These are phyloP conservation scores for Neurospora cerealis DNA, from an alignment of 495 filamentous ascomycete species.

Conservation along the genomic window DNA sequence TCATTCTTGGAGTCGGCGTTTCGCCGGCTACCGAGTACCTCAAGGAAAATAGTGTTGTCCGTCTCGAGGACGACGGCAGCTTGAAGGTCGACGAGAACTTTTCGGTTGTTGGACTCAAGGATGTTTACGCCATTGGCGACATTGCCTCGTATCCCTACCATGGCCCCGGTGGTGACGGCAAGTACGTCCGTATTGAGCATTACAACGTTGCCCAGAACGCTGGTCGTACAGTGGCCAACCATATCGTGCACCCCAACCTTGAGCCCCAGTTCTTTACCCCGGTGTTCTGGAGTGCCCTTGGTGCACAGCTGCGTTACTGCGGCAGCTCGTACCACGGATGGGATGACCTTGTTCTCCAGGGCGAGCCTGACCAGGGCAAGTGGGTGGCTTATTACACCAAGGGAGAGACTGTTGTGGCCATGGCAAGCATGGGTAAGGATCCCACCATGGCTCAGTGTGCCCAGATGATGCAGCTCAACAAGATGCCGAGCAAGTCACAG, in stretches of 20 bases:
- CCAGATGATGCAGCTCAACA: conserved; percentile 74
- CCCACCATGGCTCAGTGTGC: conserved; percentile 73
- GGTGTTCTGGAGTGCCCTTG: conserved; percentile 92
- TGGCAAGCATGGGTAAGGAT: conserved; percentile 84
- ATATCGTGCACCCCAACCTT: conserved; percentile 55
- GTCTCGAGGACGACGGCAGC: conserved; percentile 71
- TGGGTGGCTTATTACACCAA: conserved; percentile 85
- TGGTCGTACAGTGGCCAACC: conserved; percentile 63
- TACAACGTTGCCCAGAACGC: conserved; percentile 97
- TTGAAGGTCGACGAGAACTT: conserved; percentile 69
- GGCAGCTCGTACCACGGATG: conserved; percentile 72
- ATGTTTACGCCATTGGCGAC: conserved; percentile 91
- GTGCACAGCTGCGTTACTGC: conserved; percentile 81
- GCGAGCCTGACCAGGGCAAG: conserved; percentile 67
- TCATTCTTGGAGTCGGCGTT: conserved; percentile 85
- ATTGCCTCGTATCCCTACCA: conserved; percentile 94
- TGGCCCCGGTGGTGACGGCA: conserved; percentile 71
- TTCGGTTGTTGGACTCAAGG: conserved; percentile 57
- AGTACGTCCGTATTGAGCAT: conserved; percentile 72
- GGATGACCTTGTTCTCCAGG: conserved; percentile 73
- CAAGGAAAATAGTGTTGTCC: conserved; percentile 54
- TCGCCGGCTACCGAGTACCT: conserved; percentile 78
- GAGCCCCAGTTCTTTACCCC: conserved; percentile 71
- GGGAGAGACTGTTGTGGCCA: conserved; percentile 82
- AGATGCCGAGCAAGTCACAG: conserved; percentile 75